Conservation (phyloP, 768 basidiomycete genomes). For the Leccinum broughii region DNA sequence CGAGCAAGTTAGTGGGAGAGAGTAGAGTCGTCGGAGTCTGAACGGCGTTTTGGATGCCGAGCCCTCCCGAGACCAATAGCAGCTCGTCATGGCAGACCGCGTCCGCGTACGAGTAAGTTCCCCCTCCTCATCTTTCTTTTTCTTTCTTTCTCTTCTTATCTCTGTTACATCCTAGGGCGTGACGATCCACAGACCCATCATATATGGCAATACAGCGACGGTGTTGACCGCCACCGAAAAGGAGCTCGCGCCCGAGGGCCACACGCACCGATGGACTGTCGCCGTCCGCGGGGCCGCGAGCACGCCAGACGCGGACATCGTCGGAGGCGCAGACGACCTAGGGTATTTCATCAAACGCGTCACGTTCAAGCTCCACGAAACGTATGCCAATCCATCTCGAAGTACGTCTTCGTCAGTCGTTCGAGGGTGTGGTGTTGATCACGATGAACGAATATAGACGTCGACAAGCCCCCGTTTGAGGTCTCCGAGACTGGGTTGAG, state of each 20-base stretch:
- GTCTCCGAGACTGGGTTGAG: conserved; percentile 91
- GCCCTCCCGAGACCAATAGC: conserved; percentile 33
- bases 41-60: conserved; percentile 38
- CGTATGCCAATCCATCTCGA: conserved; percentile 86
- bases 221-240: conserved; percentile 76
- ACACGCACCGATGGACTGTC: conserved; percentile 97
- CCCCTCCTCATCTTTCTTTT: background rate
- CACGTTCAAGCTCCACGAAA: conserved; percentile 97
- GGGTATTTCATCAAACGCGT: conserved; percentile 94
- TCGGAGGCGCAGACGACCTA: conserved; percentile 89
- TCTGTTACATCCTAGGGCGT: conserved; percentile 57
- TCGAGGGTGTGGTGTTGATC: background rate
- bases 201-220: conserved; percentile 92
- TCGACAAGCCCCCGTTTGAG: conserved; percentile 93
- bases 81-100: conserved; percentile 58
- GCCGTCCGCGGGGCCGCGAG: conserved; percentile 89
- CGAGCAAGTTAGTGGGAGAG: background rate
- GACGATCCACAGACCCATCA: conserved; percentile 84
- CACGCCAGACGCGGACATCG: conserved; percentile 65
- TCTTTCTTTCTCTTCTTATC: background rate
- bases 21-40: conserved; percentile 29
- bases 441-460: conserved; percentile 45
- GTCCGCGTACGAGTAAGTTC: conserved; percentile 74
- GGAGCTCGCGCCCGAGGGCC: conserved; percentile 59
- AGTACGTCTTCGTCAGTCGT: conserved; percentile 51